Conservation (phyloP, 768 basidiomycete genomes). For the Serendipita vermifera region DNA sequence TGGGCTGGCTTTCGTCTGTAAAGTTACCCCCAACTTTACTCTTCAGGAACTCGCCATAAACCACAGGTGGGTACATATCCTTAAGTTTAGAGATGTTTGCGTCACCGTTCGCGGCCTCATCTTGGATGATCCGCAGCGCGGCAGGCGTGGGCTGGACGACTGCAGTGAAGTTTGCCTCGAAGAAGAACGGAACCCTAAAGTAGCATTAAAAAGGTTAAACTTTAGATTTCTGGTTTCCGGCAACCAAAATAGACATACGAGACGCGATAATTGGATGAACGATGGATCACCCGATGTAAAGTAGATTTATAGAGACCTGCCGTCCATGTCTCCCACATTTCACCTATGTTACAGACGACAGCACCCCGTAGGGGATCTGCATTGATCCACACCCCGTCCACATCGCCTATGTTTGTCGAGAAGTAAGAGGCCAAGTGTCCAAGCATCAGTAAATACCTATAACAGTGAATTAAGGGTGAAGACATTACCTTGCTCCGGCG, state of each 20-base stretch:
- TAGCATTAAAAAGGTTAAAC: background rate
- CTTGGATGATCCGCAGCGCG: conserved; percentile 35
- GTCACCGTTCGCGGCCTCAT: conserved; percentile 13
- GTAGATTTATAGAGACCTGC: conserved; percentile 79
- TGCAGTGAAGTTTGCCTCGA: conserved; percentile 78
- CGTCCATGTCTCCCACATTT: conserved; percentile 90
- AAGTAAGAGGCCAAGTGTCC: background rate
- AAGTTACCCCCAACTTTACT: conserved; percentile 68
- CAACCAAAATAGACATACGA: conserved; percentile 56
- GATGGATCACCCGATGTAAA: conserved; percentile 78
- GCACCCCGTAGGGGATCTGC: conserved; percentile 76
- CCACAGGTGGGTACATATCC: conserved; percentile 31
- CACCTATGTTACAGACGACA: conserved; percentile 83
- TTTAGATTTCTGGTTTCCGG: too few relatives aligned
- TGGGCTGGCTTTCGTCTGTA: conserved; percentile 18
- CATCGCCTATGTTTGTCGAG: conserved; percentile 39
- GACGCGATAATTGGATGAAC: conserved; percentile 57
- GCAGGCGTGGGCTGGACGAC: conserved; percentile 50
- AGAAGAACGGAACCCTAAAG: conserved; percentile 78
- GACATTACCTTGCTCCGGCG: background rate
- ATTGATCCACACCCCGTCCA: conserved; percentile 63
- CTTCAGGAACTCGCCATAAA: conserved; percentile 70
- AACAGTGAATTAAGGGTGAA: too few relatives aligned
- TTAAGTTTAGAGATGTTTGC: background rate
- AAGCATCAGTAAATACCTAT: too few relatives aligned